Percentiles rank a stretch among this genome's conserved stretches.
Conservation (phyloP, 345 rosid species). For the Pistacia atlantica region DNA sequence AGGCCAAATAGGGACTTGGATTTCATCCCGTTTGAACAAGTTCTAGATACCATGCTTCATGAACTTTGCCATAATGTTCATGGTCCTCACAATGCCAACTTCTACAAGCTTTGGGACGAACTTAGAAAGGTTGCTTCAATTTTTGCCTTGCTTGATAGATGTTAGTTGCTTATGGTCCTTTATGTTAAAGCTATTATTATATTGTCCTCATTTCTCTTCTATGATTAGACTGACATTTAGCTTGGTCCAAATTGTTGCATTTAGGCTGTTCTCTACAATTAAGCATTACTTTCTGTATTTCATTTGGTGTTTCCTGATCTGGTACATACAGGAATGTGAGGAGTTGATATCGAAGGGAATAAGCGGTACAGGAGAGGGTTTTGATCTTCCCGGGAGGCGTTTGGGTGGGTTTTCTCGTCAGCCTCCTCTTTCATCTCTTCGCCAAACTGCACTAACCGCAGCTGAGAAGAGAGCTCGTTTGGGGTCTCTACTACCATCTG, state of each 20-base stretch:
- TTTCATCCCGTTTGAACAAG: constrained; percentile 65
- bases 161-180: neutral
- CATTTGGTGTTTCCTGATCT: neutral
- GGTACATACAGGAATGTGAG: constrained; percentile 73
- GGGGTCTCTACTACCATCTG: constrained; percentile 66
- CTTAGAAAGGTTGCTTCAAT: constrained; percentile 57
- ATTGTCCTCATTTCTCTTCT: neutral
- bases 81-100: constrained; percentile 82
- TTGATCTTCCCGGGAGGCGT: constrained; percentile 77
- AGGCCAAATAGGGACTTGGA: constrained; percentile 62
- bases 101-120: constrained; percentile 95
- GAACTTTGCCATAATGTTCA: constrained; percentile 89
- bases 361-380: constrained; percentile 67
- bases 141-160: constrained; percentile 1
- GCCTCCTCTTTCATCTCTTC: constrained; percentile 66
- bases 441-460: constrained; percentile 57
- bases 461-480: constrained; percentile 73
- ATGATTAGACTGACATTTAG: neutral
- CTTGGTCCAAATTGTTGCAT: neutral
- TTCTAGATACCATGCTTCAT: constrained; percentile 95
- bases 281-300: constrained; percentile 6
- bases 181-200: neutral
- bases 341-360: constrained; percentile 76
- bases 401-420: constrained; percentile 81
- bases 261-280: neutral